Conservation (phyloP, 2,329 filamentous ascomycete genomes). For the Pseudohalonectria lignicola region DNA sequence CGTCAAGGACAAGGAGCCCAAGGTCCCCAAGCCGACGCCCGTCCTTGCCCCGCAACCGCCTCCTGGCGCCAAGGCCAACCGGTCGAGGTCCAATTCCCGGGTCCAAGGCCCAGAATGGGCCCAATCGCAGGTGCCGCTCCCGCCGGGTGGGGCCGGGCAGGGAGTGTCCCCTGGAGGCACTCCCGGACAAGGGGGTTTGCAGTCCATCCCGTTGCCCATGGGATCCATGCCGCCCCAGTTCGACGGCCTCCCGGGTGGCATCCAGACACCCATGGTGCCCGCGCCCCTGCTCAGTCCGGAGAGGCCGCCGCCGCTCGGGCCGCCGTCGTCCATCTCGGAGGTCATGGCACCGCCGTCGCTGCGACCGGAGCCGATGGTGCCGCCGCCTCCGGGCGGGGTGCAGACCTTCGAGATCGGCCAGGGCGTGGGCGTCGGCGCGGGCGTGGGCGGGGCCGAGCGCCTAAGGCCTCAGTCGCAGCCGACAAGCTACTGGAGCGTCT, state of each 20-base stretch:
- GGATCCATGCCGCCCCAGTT: conserved; percentile 28
- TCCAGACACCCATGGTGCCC: conserved; percentile 29
- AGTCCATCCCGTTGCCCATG: no score
- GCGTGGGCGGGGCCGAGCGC: no score
- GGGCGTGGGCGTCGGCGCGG: conserved; percentile 25
- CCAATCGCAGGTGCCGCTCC: conserved; percentile 15
- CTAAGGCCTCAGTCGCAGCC: conserved; percentile 42
- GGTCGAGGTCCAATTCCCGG: conserved; percentile 44
- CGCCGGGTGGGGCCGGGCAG: background rate
- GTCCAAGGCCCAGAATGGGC: conserved; percentile 11
- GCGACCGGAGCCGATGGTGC: conserved; percentile 39
- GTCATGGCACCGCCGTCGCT: conserved; percentile 46
- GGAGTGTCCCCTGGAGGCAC: conserved; percentile 16
- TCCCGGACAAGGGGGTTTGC: no score
- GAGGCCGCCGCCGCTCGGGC: conserved; percentile 8
- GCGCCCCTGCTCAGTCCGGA: conserved; percentile 17
- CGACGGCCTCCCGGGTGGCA: conserved; percentile 27
- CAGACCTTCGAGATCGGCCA: conserved; percentile 40
- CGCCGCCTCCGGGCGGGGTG: conserved; percentile 32
- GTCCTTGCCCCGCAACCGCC: conserved; percentile 35
- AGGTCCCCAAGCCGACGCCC: conserved; percentile 25
- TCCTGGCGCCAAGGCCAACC: conserved; percentile 27
- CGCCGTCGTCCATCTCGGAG: conserved; percentile 31
- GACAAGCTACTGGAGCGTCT: conserved; percentile 82
- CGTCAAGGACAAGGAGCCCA: conserved; percentile 27